Conservation (phyloP, 331 rosid species). For the Malus hybrid region DNA sequence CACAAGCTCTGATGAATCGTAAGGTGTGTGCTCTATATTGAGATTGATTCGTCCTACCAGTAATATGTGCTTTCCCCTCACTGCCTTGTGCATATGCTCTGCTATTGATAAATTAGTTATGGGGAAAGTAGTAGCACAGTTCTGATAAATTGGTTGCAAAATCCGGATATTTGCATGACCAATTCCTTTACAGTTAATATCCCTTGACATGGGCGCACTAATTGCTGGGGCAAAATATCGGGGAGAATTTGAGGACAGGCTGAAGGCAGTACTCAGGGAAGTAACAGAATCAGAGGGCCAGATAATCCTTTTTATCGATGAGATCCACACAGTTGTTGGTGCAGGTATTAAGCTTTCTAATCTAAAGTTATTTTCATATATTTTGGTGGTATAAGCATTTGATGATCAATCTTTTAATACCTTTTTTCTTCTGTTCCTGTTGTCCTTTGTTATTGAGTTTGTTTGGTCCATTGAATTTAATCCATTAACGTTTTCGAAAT, state of each 20-base stretch:
- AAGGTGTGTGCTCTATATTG: constrained; percentile 49
- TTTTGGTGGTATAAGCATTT: neutral
- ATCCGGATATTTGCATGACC: constrained; percentile 14
- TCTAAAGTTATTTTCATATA: neutral
- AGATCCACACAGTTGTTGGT: constrained; percentile 65
- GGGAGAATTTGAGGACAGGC: constrained; percentile 98
- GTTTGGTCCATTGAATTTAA: neutral
- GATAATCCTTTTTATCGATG: constrained; percentile 45
- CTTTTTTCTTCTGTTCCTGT: neutral
- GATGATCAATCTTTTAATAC: neutral
- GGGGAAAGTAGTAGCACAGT: neutral
- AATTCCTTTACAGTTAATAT: constrained; percentile 59
- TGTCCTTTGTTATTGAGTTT: neutral
- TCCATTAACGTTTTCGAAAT: neutral
- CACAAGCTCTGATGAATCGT: constrained; percentile 95
- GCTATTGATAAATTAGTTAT: neutral
- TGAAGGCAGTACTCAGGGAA: constrained; percentile 97
- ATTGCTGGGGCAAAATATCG: constrained; percentile 99
- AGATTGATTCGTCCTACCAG: neutral
- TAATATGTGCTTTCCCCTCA: neutral
- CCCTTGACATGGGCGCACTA: constrained; percentile 98
- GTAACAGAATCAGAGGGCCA: constrained; percentile 99
- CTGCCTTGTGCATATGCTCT: neutral
- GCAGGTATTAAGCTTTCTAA: constrained; percentile 52
- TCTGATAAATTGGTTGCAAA: neutral